A percentile compares a stretch with the other conserved stretches of the same genome.
Conservation (phyloP, 495 filamentous ascomycete genomes). For the Cetradonia linearis region DNA sequence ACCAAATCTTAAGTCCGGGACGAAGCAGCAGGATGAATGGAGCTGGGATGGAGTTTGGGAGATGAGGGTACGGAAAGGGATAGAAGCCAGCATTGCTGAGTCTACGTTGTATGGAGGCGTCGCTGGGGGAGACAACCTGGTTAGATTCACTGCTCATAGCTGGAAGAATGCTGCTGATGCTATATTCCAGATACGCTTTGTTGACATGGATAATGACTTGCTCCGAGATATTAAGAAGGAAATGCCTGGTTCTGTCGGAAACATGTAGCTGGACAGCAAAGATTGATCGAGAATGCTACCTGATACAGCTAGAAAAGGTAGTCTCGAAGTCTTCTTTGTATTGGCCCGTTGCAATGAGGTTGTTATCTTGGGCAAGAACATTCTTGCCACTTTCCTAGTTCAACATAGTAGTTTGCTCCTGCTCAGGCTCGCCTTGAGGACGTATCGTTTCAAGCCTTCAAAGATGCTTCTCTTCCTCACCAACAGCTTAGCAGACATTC, state of each 20-base stretch:
- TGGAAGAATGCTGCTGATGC: slow-evolving; percentile 23
- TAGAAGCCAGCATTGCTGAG: slow-evolving; percentile 67
- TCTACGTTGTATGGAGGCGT: slow-evolving; percentile 59
- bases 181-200: slow-evolving; percentile 53
- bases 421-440: background rate
- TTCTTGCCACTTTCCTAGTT: background rate
- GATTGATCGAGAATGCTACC: background rate
- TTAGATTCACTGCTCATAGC: slow-evolving; percentile 32
- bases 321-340: background rate
- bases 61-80: slow-evolving; percentile 63
- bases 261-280: slow-evolving; percentile 21
- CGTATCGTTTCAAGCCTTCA: no score
- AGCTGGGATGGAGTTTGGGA: slow-evolving; percentile 97
- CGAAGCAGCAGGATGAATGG: slow-evolving; percentile 68
- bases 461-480: background rate
- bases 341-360: background rate
- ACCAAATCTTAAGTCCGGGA: slow-evolving; percentile 12
- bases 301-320: background rate
- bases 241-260: slow-evolving; percentile 24
- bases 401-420: background rate
- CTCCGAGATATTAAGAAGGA: slow-evolving; percentile 42
- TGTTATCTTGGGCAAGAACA: background rate
- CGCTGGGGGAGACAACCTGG: slow-evolving; percentile 54
- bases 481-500: slow-evolving; percentile 11
- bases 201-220: slow-evolving; percentile 52